These are phyloP conservation scores for Pleurotus sapidus DNA, from an alignment of 768 basidiomycete genomes.

Conservation along the genomic window DNA sequence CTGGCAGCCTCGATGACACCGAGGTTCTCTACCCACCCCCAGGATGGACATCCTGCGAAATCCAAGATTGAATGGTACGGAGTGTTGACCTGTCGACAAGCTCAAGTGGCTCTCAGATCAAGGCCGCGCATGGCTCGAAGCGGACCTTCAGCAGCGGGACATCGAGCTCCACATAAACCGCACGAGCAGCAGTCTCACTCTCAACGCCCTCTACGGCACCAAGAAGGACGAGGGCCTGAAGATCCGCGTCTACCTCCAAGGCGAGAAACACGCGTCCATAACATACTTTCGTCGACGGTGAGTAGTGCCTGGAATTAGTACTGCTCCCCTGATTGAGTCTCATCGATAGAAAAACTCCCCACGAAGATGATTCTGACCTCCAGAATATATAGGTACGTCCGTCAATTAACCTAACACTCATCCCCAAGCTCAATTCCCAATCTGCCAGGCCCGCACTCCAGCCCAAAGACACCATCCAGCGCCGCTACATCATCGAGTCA, in stretches of 20 bases:
- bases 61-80: no score
- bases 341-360: neutral
- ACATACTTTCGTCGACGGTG: slow-evolving; percentile 31
- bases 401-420: neutral
- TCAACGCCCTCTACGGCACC: slow-evolving; percentile 31
- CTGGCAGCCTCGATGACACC: no score
- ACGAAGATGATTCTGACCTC: slow-evolving; percentile 8
- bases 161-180: slow-evolving; percentile 15
- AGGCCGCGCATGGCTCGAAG: no score
- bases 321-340: neutral
- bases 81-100: no score
- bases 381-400: slow-evolving; percentile 9
- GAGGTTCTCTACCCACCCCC: no score
- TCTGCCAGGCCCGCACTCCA: no score
- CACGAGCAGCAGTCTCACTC: slow-evolving; percentile 24
- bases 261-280: slow-evolving; percentile 35
- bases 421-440: neutral
- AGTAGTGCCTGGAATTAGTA: slow-evolving; percentile 7
- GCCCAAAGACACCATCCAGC: slow-evolving; percentile 12
- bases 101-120: no score
- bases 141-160: neutral
- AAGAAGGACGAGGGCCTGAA: slow-evolving; percentile 16
- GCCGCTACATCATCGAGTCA: slow-evolving; percentile 41
- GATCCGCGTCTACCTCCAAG: slow-evolving; percentile 41
- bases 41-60: no score